Percentiles rank a stretch among this genome's conserved stretches.
Conservation (phyloP, 192 early-diverging fungal genomes). For the Chytriomyces hyalinus region DNA sequence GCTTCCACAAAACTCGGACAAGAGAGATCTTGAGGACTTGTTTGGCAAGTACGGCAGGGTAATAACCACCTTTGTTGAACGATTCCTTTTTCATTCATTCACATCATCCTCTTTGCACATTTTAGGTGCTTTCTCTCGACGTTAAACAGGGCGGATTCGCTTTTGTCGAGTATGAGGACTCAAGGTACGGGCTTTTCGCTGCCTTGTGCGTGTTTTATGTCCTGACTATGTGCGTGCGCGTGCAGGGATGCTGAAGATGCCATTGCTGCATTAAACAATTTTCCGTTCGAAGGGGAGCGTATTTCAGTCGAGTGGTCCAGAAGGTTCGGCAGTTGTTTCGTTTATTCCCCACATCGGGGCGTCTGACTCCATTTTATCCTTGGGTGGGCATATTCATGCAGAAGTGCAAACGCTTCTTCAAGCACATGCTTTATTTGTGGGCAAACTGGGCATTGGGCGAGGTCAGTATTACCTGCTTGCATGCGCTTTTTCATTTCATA, state of each 20-base stretch:
- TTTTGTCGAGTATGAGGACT: conserved; percentile 54
- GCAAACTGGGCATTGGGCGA: conserved; percentile 58
- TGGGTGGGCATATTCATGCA: conserved; percentile 9
- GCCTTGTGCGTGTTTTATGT: not conserved
- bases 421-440: conserved; percentile 58
- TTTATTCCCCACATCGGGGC: not conserved
- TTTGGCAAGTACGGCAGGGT: conserved; percentile 53
- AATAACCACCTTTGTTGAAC: not conserved
- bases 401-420: not conserved
- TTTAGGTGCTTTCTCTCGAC: conserved; percentile 39
- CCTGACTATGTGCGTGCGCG: not conserved
- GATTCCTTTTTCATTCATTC: not conserved
- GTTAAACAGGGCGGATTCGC: conserved; percentile 62
- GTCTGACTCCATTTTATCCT: not conserved
- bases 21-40: conserved; percentile 54
- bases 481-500: not conserved
- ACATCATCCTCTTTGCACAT: conserved; percentile 4
- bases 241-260: conserved; percentile 57
- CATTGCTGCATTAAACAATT: conserved; percentile 50
- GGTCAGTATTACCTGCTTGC: conserved; percentile 8
- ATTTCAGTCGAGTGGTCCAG: conserved; percentile 55
- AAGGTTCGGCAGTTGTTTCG: not conserved
- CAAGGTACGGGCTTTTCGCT: not conserved
- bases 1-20: conserved; percentile 37
- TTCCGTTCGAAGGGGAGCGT: conserved; percentile 49